Base-by-base conservation (phyloP, 2,329 filamentous ascomycete genomes). In the Aaosphaeria arxii region DNA sequence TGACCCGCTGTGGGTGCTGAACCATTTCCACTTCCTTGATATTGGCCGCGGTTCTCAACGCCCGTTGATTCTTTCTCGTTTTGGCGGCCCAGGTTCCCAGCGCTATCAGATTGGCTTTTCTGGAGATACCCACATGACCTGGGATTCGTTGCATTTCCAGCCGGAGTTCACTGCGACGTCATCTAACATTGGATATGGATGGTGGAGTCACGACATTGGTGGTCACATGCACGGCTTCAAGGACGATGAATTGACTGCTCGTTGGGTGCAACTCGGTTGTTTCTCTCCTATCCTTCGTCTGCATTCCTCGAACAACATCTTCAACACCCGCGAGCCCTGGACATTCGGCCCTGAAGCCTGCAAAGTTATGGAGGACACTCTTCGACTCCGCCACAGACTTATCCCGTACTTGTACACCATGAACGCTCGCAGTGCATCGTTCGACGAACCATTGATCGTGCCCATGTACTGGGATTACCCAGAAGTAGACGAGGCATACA, bases 201-300 rank as follows among this genome's bases (percentile, higher is more conserved):
- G 83, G 82, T 86, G 83, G 83, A 83, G 79, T 43, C 83, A 86
- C 61, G 83, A 86, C 53, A 84, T 86, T 30, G 83, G 83, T n/a
- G 83, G 83, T 0, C 83, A 86, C 59, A 78, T 80, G 55, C 61
- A 66, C 2, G 83, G 83, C 4, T 67, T 66, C 36, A 76, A 78
- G 5, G 79, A 83, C 43, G 82, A 84, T 44, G 80, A 86, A 56
- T 70, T 85, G 6, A 73, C 76, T 1, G 74, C 78, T 1, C 75
- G 83, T 13, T 86, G 83, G 83, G 74, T 84, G 1, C 83, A 86
- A 58, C 72, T 81, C 2, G 83, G 83, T 5, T 77, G 76, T 41
- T 83, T 83, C 59, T 84, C 80, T 0, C 83, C 83, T 2, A 78
- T 86, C 40, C 67, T 85, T 59, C 75, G 83, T 1, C 69, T 86